These are phyloP conservation scores for Scutellaria baicalensis DNA, from an alignment of 257 asterid species.

Conservation along the genomic window DNA sequence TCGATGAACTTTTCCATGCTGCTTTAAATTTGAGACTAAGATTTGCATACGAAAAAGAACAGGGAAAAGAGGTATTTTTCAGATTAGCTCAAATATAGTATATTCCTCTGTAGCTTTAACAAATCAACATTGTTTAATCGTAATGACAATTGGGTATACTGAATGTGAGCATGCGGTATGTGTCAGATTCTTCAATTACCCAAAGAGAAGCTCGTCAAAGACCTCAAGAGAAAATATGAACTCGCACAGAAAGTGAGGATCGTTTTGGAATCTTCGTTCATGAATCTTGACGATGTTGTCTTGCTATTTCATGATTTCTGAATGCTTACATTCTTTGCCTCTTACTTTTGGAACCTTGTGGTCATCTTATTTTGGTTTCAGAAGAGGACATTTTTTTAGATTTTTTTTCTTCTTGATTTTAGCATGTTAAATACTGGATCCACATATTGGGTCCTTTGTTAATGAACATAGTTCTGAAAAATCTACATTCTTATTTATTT, in stretches of 20 bases:
- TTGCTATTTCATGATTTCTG: slow-evolving; percentile 65
- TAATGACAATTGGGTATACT: not conserved
- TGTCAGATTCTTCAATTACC: slow-evolving; percentile 5
- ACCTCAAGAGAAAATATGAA: not conserved
- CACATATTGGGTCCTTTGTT: no score
- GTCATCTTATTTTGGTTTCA: no score
- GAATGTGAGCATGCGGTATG: not conserved
- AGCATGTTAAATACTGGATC: no score
- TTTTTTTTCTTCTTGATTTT: no score
- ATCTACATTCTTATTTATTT: no score
- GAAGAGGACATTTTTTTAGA: no score
- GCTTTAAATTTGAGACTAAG: slow-evolving; percentile 75
- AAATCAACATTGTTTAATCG: not conserved
- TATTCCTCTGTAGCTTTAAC: not conserved
- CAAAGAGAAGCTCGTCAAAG: not conserved
- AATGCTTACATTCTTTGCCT: not conserved
- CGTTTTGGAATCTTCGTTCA: slow-evolving; percentile 49
- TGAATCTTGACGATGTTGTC: slow-evolving; percentile 62
- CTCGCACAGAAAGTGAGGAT: not conserved
- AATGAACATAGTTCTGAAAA: no score
- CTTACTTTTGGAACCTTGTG: not conserved
- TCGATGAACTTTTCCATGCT: slow-evolving; percentile 88
- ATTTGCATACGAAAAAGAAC: slow-evolving; percentile 53
- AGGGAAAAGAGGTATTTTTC: slow-evolving; percentile 53
- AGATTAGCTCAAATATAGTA: not conserved